These are phyloP conservation scores for Backusella sp. DNA, from an alignment of 192 early-diverging fungal genomes.

Conservation along the genomic window DNA sequence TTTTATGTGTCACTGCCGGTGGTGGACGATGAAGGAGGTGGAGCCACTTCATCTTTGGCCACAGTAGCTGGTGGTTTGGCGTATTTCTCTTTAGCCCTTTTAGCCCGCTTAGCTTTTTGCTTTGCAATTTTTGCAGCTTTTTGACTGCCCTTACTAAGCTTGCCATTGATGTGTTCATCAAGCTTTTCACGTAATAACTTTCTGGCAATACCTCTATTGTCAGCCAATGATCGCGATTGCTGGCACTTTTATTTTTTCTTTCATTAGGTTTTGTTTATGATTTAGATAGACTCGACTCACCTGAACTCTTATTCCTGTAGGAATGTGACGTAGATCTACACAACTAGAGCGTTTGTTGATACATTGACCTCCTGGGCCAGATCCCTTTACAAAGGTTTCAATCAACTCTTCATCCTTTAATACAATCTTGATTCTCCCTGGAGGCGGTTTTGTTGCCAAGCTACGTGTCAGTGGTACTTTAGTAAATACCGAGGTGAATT, in stretches of 20 bases:
- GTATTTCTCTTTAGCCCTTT: conserved; percentile 64
- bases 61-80: not conserved
- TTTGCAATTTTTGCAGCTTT: conserved; percentile 63
- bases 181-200: conserved; percentile 63
- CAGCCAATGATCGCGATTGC: conserved; percentile 66
- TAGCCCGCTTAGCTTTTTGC: conserved; percentile 50
- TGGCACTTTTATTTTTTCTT: conserved; percentile 56
- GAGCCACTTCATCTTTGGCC: not conserved
- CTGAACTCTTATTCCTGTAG: conserved; percentile 65
- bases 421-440: conserved; percentile 45
- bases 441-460: conserved; percentile 5
- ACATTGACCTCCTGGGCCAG: conserved; percentile 79
- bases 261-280: not conserved
- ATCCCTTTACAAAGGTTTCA: conserved; percentile 74
- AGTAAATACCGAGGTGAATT: not conserved
- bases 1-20: not conserved
- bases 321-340: conserved; percentile 69
- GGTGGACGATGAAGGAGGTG: not conserved
- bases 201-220: conserved; percentile 71
- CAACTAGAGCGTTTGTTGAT: conserved; percentile 78
- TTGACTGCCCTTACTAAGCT: conserved; percentile 55
- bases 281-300: conserved; percentile 17
- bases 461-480: not conserved
- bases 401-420: conserved; percentile 67
- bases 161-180: conserved; percentile 68